phyloP scores from a whole-genome alignment of 371 early-diverging fungal species.

The Phascolomyces articulosus region DNA sequence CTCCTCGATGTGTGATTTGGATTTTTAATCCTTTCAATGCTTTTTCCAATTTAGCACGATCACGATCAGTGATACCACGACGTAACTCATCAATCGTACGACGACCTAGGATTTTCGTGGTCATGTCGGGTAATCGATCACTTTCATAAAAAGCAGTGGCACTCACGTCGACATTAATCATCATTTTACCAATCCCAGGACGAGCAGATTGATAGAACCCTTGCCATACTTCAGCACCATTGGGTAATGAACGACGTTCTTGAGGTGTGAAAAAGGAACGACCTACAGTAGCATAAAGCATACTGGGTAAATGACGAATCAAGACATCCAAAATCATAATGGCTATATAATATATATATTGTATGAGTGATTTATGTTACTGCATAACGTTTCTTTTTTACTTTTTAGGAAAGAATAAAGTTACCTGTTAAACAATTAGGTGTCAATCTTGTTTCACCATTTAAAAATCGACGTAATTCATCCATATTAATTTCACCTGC shows the following conservation, averaged over 20 bases:
- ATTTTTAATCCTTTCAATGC: slow-evolving; percentile 74
- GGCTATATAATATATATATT: slow-evolving; percentile 32
- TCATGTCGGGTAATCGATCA: slow-evolving; percentile 66
- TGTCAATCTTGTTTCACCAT: slow-evolving; percentile 36
- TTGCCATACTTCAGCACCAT: slow-evolving; percentile 92
- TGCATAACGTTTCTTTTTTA: no score
- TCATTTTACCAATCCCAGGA: slow-evolving; percentile 71
- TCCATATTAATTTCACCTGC: slow-evolving; percentile 60
- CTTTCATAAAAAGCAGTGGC: slow-evolving; percentile 88
- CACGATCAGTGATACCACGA: slow-evolving; percentile 61
- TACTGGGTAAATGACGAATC: slow-evolving; percentile 79
- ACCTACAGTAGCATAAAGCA: slow-evolving; percentile 77
- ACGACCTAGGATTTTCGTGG: slow-evolving; percentile 69
- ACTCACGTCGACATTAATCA: slow-evolving; percentile 89
- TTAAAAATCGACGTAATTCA: slow-evolving; percentile 52
- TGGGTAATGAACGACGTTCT: slow-evolving; percentile 62
- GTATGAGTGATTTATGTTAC: no score
- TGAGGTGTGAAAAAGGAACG: slow-evolving; percentile 89
- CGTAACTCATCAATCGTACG: slow-evolving; percentile 70
- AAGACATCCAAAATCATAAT: slow-evolving; percentile 86
- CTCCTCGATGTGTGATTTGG: slow-evolving; percentile 76
- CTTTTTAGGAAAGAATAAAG: no score
- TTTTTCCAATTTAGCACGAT: slow-evolving; percentile 70
- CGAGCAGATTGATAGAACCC: slow-evolving; percentile 91
- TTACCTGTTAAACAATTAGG: slow-evolving; percentile 50